Evolutionary conservation across 192 early-diverging fungal genomes (phyloP), one percentile per base, ranked within the genome.

Genomic region (Gamsiella multidivaricata): DNA sequence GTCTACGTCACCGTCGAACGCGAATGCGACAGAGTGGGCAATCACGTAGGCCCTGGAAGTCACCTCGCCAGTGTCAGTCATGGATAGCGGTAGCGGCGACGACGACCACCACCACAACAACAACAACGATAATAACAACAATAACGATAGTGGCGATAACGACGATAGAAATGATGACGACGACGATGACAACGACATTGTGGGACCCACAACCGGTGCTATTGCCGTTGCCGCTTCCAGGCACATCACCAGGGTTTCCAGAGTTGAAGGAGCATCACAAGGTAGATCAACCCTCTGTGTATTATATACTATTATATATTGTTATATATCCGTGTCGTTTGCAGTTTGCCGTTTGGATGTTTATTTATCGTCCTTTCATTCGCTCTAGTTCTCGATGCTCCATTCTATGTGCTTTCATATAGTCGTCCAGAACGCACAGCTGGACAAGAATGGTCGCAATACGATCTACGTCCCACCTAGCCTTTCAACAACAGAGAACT

Each of bases 391-490:
- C 23, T 5, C 41, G 5, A n/a, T 36, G 11, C 22, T 33, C 17
- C 28, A 34, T 34, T 37, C 10, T 20, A 33, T 36, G 29, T 12
- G 17, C 31, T 45, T 46, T 22, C 2, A 15, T 37, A 11, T 43
- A 55, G 63, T 54, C 20, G 2, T 65, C 14, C 39, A 54, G 15
- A 17, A 54, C 1, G 37, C 33, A 1, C 17, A 39, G 22, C 25
- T 31, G 9, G 65, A 67, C 31, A 41, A 10, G 17, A 15, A 55
- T 32, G 65, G 65, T n/a, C 53, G 28, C 42, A 34, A 14, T 2
- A 49, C 46, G 11, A 67, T 57, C 12, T 25, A 20, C n/a, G 65
- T 56, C 2, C 65, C 65, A 0, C 29, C 57, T 14, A 32, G 42
- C 3, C 46, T 36, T 20, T 53, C 28, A n/a, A 47, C 65, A n/a